Conservation (phyloP, 805 yeast genomes). For the Pichia paraexigua region DNA sequence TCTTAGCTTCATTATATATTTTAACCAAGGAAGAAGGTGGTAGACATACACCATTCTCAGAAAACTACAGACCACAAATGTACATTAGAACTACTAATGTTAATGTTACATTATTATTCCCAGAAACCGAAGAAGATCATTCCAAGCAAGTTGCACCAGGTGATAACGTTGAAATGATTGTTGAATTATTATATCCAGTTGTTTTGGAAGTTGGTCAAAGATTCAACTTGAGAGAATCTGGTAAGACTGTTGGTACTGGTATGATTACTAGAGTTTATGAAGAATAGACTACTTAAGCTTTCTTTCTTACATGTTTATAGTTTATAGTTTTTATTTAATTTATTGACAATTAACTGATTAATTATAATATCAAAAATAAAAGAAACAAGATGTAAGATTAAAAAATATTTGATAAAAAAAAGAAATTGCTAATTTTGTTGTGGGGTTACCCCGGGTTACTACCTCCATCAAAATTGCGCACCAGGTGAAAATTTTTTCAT, state of each 20-base stretch:
- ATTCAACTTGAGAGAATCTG: conserved; percentile 99
- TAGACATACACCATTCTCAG: conserved; percentile 95
- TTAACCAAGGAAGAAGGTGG: conserved; percentile 98
- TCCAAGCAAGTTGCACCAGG: conserved; percentile 94
- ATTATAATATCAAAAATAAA: not conserved
- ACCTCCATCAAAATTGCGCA: too few relatives aligned
- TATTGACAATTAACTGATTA: not conserved
- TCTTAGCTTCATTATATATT: conserved; percentile 88
- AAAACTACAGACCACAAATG: conserved; percentile 97
- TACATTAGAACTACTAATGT: conserved; percentile 95
- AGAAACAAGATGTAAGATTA: too few relatives aligned
- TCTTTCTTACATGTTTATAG: not conserved
- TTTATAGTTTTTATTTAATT: not conserved
- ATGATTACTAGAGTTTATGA: conserved; percentile 66
- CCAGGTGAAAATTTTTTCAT: too few relatives aligned
- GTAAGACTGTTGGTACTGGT: conserved; percentile 98
- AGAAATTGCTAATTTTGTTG: too few relatives aligned
- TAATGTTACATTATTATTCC: conserved; percentile 85
- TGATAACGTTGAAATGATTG: conserved; percentile 95
- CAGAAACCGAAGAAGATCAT: conserved; percentile 69
- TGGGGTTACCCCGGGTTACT: too few relatives aligned
- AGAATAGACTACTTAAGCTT: conserved; percentile 9
- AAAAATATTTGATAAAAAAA: too few relatives aligned
- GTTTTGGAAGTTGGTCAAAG: conserved; percentile 96
- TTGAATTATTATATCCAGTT: conserved; percentile 82